Evolutionary conservation across 2,329 filamentous ascomycete genomes (phyloP).

Genomic region (Didymellaceae sp.): DNA sequence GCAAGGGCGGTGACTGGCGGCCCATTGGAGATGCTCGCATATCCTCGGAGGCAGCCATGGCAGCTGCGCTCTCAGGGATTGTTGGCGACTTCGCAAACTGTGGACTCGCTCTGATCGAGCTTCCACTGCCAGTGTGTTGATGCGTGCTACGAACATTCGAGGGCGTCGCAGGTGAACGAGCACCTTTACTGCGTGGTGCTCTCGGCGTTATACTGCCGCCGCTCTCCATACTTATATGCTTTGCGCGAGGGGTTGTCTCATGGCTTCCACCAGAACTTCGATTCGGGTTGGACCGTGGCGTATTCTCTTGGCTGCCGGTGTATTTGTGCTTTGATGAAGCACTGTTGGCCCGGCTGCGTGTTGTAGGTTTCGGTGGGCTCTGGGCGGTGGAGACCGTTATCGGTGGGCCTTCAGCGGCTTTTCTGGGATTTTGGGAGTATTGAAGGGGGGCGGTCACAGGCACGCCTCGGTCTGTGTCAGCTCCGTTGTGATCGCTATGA

Average conservation of each 20-base stretch:
- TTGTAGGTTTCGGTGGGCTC: conserved; percentile 24
- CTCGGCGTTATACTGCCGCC: conserved; percentile 43
- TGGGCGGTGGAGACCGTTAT: conserved; percentile 30
- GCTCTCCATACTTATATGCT: conserved; percentile 40
- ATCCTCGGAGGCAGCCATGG: conserved; percentile 32
- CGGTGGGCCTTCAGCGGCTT: conserved; percentile 36
- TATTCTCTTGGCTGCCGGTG: conserved; percentile 34
- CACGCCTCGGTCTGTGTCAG: conserved; percentile 19
- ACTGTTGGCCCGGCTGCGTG: conserved; percentile 41
- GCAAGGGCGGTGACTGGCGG: conserved; percentile 41
- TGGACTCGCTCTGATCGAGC: conserved; percentile 38
- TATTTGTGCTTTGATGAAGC: conserved; percentile 31
- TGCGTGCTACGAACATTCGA: conserved; percentile 41
- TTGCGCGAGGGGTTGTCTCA: conserved; percentile 42
- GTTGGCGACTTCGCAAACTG: conserved; percentile 33
- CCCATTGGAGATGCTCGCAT: conserved; percentile 38
- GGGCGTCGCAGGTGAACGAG: conserved; percentile 42
- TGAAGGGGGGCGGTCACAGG: conserved; percentile 25
- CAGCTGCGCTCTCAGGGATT: conserved; percentile 39
- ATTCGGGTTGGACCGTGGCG: conserved; percentile 34
- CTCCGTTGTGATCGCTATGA: conserved; percentile 7
- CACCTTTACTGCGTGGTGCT: conserved; percentile 36
- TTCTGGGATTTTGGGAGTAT: conserved; percentile 31
- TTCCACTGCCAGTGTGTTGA: conserved; percentile 34
- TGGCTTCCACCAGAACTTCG: conserved; percentile 36